phyloP scores from a whole-genome alignment of 176 grass and related monocot species.

The Lolium multiflorum region DNA sequence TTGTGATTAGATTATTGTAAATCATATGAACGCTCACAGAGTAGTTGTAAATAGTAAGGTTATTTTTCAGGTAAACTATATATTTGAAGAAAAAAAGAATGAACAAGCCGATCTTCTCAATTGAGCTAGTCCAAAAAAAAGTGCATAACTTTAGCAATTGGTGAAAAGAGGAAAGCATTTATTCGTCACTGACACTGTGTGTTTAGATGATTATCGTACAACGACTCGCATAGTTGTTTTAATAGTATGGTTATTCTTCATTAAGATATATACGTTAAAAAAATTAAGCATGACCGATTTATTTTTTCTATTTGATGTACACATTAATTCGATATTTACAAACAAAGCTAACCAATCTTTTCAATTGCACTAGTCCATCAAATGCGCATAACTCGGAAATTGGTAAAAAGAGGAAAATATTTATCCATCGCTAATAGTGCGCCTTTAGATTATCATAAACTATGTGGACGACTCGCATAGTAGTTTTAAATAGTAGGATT shows the following conservation, averaged over 20 bases:
- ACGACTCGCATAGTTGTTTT: not conserved
- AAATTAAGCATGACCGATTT: not conserved
- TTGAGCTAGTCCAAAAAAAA: not conserved
- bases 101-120: not conserved
- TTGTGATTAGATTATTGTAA: too few species aligned
- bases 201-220: not conserved
- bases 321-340: not conserved
- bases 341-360: not conserved
- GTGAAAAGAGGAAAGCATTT: not conserved
- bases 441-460: not conserved
- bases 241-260: not conserved
- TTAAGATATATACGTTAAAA: not conserved
- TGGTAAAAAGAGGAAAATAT: not conserved
- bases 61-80: too few species aligned
- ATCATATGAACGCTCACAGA: too few species aligned
- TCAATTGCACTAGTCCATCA: not conserved
- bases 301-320: not conserved
- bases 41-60: too few species aligned
- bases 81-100: too few species aligned
- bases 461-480: too few species aligned
- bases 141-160: too few species aligned
- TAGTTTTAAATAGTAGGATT: not conserved
- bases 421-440: not conserved
- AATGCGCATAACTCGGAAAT: too few species aligned
- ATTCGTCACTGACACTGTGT: not conserved